Percentiles rank a stretch among this genome's conserved stretches.
These are phyloP conservation scores for Xylaria sp. DNA, from an alignment of 2,329 filamentous ascomycete species.

Conservation along the genomic window DNA sequence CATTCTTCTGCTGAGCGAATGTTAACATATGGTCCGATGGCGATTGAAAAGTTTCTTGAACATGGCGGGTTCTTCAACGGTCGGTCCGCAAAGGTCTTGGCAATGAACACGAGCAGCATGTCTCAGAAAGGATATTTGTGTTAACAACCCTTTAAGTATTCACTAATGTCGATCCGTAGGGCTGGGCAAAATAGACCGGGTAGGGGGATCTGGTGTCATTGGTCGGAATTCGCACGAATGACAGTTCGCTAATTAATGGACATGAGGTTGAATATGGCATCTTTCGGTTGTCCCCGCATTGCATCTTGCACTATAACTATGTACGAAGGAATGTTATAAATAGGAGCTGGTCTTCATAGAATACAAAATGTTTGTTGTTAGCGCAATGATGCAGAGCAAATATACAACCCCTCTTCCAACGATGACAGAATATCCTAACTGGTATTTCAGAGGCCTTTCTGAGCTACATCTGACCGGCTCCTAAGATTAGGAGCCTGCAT, in stretches of 20 bases:
- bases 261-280: too few relatives aligned
- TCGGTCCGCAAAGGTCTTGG: slow-evolving; percentile 12
- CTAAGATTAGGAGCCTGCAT: neutral
- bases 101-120: slow-evolving; percentile 31
- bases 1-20: neutral
- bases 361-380: neutral
- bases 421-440: neutral
- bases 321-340: neutral
- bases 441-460: neutral
- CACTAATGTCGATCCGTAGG: slow-evolving; percentile 22
- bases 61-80: neutral
- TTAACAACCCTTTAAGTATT: neutral
- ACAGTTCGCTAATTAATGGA: neutral
- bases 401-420: neutral
- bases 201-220: neutral
- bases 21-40: neutral
- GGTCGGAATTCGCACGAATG: neutral
- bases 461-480: neutral
- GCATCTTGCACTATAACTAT: neutral
- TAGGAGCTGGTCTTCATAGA: neutral
- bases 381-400: neutral
- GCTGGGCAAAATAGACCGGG: slow-evolving; percentile 10
- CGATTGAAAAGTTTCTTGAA: neutral
- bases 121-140: slow-evolving; percentile 10
- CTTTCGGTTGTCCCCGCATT: neutral